A percentile compares a stretch with the other conserved stretches of the same genome.
These are phyloP conservation scores for Pythium periplocum DNA, from an alignment of 352 stramenopile species.

Conservation along the genomic window DNA sequence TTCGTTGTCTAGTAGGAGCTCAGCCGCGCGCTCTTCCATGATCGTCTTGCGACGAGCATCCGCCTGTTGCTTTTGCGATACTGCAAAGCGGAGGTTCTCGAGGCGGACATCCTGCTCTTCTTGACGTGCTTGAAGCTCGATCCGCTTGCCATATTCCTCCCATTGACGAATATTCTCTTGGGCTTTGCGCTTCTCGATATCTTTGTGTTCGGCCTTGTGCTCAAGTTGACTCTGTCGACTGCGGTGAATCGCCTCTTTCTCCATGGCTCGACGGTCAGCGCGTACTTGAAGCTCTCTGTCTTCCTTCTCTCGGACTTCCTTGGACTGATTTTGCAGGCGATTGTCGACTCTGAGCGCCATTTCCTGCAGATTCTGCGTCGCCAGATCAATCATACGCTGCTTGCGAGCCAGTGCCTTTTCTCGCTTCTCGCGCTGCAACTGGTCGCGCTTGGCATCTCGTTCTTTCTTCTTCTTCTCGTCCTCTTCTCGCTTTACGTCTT, in stretches of 20 bases:
- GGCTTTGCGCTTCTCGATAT: slow-evolving; percentile 34
- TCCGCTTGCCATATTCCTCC: slow-evolving; percentile 55
- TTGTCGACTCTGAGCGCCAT: slow-evolving; percentile 56
- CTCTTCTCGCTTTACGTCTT: slow-evolving; percentile 69
- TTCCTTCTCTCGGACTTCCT: slow-evolving; percentile 69
- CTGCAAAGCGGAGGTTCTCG: slow-evolving; percentile 54
- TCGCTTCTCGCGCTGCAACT: slow-evolving; percentile 54
- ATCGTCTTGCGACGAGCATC: slow-evolving; percentile 53
- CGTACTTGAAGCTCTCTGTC: slow-evolving; percentile 52
- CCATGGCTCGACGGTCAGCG: slow-evolving; percentile 51
- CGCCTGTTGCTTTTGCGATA: slow-evolving; percentile 70
- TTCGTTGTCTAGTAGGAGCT: slow-evolving; percentile 27
- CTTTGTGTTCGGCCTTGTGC: slow-evolving; percentile 31
- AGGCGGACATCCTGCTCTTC: slow-evolving; percentile 60
- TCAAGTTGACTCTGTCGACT: slow-evolving; percentile 61
- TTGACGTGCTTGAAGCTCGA: slow-evolving; percentile 50
- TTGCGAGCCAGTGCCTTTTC: slow-evolving; percentile 54
- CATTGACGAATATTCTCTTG: slow-evolving; percentile 52
- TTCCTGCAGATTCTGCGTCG: slow-evolving; percentile 63
- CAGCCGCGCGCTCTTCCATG: slow-evolving; percentile 30
- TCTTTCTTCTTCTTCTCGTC: slow-evolving; percentile 66
- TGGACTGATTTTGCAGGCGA: slow-evolving; percentile 58
- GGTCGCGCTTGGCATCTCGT: slow-evolving; percentile 55
- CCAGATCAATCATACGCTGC: slow-evolving; percentile 82
- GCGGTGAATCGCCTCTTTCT: slow-evolving; percentile 53